Evolutionary conservation across 2,329 filamentous ascomycete genomes (phyloP), one percentile per base, ranked within the genome.

Genomic region (Aspergillus thermomutatus): DNA sequence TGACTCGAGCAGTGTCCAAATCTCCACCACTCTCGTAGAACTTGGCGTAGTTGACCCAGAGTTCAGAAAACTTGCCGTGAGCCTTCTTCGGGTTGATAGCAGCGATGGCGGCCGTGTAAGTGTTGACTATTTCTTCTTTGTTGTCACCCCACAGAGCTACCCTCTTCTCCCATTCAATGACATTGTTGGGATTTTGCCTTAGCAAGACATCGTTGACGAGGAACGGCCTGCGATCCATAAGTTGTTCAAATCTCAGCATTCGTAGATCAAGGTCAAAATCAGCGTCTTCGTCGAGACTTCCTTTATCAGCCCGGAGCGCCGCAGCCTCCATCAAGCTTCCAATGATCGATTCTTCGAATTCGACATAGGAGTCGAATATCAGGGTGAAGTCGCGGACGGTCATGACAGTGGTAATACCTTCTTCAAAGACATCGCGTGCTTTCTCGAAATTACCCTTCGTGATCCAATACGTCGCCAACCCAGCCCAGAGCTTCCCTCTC

Each of bases 401-500:
- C 93, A 97, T 97, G 61, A 97, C 95, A 1, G 93, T 97, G 10
- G 91, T 96, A 63, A 97, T 91, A 47, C 91, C 95, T 74, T 97
- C 92, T 75, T 99, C 94, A 64, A 96, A 97, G 3, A 95, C 83
- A 72, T 99, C 94, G 62, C 95, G 83, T 14, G 94, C 92, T 59
- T 88, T 88, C 76, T 97, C 95, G 69, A 97, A 97, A 69, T 89
- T 92, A 47, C 92, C 92, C 71, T 87, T 87, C 57, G 91, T 91
- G 71, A 95, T 96, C 91, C 93, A 97, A 76, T 97, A 99, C 3
- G 93, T 94, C 46, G 94, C 94, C 52, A 99, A 78, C 9, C 93
- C 93, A 50, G 91, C 91, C 93, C 94, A 99, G 21, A 99, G 80
- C 69, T 96, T 96, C 37, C 94, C 94, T 68, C 92, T 84, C 75